Evolutionary conservation across 2,329 filamentous ascomycete genomes (phyloP).

Genomic region (Sclerotinia subarctica): DNA sequence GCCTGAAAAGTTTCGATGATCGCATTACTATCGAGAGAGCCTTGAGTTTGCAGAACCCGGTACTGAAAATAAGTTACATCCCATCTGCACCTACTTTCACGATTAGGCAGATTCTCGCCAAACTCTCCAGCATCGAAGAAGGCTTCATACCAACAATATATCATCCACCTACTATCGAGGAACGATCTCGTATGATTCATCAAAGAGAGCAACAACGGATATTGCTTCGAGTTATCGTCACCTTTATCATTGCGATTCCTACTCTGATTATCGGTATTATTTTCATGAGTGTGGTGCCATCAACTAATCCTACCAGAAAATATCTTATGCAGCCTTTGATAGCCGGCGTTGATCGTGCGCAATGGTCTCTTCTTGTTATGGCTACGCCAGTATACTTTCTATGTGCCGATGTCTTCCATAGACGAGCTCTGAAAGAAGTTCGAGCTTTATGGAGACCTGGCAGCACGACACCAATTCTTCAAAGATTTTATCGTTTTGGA

Average conservation of each 20-base stretch:
- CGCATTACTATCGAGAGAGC: conserved; percentile 49
- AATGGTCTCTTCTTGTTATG: conserved; percentile 76
- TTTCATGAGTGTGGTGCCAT: conserved; percentile 78
- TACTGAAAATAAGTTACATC: conserved; percentile 67
- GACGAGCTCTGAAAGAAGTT: conserved; percentile 74
- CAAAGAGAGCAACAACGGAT: conserved; percentile 66
- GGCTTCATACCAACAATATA: conserved; percentile 68
- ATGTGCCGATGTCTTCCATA: conserved; percentile 81
- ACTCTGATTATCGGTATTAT: conserved; percentile 85
- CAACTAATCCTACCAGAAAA: conserved; percentile 53
- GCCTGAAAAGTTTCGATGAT: conserved; percentile 52
- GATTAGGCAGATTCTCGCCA: conserved; percentile 67
- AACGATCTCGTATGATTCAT: conserved; percentile 72
- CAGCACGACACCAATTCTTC: conserved; percentile 68
- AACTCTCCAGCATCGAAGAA: conserved; percentile 63
- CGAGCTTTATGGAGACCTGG: conserved; percentile 71
- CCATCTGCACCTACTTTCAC: conserved; percentile 69
- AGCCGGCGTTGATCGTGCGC: conserved; percentile 69
- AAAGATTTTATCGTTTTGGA: conserved; percentile 85
- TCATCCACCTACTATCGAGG: conserved; percentile 79
- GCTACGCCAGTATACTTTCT: conserved; percentile 86
- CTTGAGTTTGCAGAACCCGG: conserved; percentile 59
- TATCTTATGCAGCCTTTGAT: conserved; percentile 72
- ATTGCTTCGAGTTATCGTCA: conserved; percentile 66
- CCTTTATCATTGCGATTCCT: conserved; percentile 69